Conservation (phyloP, 371 early-diverging fungal genomes). For the Dichotomocladium elegans region DNA sequence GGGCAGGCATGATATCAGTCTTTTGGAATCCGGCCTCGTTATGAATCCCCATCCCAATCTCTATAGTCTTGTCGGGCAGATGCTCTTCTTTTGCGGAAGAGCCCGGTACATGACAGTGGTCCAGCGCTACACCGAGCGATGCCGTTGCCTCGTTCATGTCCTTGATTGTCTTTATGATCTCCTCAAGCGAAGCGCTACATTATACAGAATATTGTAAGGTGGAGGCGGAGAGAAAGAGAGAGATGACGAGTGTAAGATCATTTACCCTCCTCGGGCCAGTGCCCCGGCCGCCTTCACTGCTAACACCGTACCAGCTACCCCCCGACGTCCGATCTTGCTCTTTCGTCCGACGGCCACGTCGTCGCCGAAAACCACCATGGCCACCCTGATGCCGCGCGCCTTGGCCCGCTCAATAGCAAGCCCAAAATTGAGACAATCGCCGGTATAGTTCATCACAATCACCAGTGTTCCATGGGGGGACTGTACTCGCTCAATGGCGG, state of each 20-base stretch:
- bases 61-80: constrained; percentile 49
- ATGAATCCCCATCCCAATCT: constrained; percentile 76
- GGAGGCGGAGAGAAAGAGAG: background rate
- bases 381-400: constrained; percentile 62
- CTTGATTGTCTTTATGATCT: constrained; percentile 50
- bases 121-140: constrained; percentile 75
- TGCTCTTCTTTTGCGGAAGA: constrained; percentile 12
- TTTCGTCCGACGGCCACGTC: constrained; percentile 70
- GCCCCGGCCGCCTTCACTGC: constrained; percentile 79
- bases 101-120: constrained; percentile 75
- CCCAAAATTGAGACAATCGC: constrained; percentile 79
- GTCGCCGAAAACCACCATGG: constrained; percentile 75
- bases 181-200: constrained; percentile 49
- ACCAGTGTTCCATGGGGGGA: constrained; percentile 69
- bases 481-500: constrained; percentile 61
- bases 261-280: constrained; percentile 47
- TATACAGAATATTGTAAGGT: background rate
- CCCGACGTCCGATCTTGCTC: constrained; percentile 74
- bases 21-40: constrained; percentile 73
- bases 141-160: constrained; percentile 55
- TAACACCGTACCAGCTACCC: constrained; percentile 75
- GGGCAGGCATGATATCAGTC: constrained; percentile 39
- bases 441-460: constrained; percentile 85
- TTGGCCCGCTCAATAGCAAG: constrained; percentile 77
- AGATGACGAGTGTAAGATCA: background rate